phyloP scores from a whole-genome alignment of 129 eudicot species.

The Ambrosia trifida region DNA sequence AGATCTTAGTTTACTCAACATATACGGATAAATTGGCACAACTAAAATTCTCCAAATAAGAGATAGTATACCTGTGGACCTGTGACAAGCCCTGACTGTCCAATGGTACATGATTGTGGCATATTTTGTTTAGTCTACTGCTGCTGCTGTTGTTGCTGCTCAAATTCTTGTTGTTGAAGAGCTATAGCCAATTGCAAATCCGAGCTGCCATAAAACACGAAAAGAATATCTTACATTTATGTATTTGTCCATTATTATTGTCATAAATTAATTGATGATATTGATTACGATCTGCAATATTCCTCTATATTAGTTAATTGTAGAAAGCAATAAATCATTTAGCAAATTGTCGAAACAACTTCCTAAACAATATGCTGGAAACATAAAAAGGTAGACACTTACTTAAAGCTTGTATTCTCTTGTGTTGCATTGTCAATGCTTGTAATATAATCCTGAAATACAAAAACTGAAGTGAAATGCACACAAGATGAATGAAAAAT shows the following conservation, averaged over 20 bases:
- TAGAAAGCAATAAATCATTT: background rate
- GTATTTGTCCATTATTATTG: background rate
- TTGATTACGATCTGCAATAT: conserved; percentile 10
- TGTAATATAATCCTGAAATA: conserved; percentile 73
- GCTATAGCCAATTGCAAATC: conserved; percentile 84
- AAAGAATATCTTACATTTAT: background rate
- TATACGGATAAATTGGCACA: no score
- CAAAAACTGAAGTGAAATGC: conserved; percentile 11
- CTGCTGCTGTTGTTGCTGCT: conserved; percentile 57
- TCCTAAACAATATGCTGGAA: background rate
- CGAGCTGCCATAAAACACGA: conserved; percentile 54
- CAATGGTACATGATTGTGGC: conserved; percentile 40
- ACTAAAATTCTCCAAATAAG: background rate
- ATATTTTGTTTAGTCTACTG: conserved; percentile 33
- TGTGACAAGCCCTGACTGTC: conserved; percentile 58
- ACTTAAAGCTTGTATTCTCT: conserved; percentile 60
- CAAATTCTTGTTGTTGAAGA: conserved; percentile 92
- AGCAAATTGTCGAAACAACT: conserved; percentile 11
- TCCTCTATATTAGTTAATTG: conserved; percentile 3
- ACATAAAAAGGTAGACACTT: conserved; percentile 32
- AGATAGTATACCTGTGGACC: conserved; percentile 78
- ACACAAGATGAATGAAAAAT: conserved; percentile 3
- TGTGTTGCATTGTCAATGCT: conserved; percentile 53
- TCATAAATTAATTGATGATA: background rate
- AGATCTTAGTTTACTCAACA: no score